phyloP scores from a whole-genome alignment of 140 eudicot genomes.

The Bidens hawaiensis region DNA sequence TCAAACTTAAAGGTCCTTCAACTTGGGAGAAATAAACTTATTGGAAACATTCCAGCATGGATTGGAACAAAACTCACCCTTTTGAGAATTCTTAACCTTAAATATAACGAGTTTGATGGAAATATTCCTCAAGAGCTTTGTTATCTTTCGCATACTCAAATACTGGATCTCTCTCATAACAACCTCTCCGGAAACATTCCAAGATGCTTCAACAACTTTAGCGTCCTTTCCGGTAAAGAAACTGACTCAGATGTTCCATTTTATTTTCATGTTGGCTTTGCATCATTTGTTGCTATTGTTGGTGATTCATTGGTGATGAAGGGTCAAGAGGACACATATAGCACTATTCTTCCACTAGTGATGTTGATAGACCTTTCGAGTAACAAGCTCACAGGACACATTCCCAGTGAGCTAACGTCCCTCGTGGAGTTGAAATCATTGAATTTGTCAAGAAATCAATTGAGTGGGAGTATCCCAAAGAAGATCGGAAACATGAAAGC shows the following conservation, averaged over 20 bases:
- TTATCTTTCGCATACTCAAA: slow-evolving; percentile 19
- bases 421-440: slow-evolving; percentile 12
- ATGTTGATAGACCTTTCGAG: slow-evolving; percentile 20
- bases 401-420: slow-evolving; percentile 19
- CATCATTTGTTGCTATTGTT: neutral
- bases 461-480: slow-evolving; percentile 20
- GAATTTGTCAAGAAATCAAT: slow-evolving; percentile 27
- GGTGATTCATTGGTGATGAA: slow-evolving; percentile 20
- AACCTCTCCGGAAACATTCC: slow-evolving; percentile 32
- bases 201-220: slow-evolving; percentile 26
- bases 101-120: slow-evolving; percentile 30
- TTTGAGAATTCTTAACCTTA: slow-evolving; percentile 26
- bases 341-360: slow-evolving; percentile 8
- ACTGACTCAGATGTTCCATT: neutral
- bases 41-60: slow-evolving; percentile 31
- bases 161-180: slow-evolving; percentile 40
- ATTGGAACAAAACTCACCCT: slow-evolving; percentile 17
- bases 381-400: slow-evolving; percentile 17
- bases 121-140: slow-evolving; percentile 25
- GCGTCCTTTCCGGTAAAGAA: slow-evolving; percentile 12
- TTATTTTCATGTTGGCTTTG: neutral
- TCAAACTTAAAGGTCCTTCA: slow-evolving; percentile 9
- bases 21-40: slow-evolving; percentile 26
- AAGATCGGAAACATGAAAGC: slow-evolving; percentile 24
- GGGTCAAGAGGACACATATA: slow-evolving; percentile 17